A percentile compares a stretch with the other conserved stretches of the same genome.
These are phyloP conservation scores for Neurospora discreta DNA, from an alignment of 495 filamentous ascomycete genomes.

Conservation along the genomic window DNA sequence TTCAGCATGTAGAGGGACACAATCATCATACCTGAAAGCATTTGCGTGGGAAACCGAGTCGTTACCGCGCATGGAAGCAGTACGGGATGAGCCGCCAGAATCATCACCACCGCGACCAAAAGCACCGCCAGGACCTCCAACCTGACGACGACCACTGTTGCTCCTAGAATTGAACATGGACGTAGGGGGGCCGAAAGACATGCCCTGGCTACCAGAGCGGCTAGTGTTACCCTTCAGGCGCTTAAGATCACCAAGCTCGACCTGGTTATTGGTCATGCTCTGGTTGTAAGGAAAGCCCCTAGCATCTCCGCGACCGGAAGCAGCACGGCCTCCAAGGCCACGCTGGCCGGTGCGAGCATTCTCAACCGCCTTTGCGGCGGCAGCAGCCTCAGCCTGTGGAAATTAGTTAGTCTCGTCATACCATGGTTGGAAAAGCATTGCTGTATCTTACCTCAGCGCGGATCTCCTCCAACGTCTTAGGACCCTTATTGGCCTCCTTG, in stretches of 20 bases:
- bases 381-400: slow-evolving; percentile 49
- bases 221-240: slow-evolving; percentile 52
- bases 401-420: slow-evolving; percentile 11
- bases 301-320: slow-evolving; percentile 73
- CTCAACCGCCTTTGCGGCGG: slow-evolving; percentile 57
- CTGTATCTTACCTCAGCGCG: slow-evolving; percentile 57
- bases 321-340: slow-evolving; percentile 52
- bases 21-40: slow-evolving; percentile 69
- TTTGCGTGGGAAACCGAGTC: slow-evolving; percentile 61
- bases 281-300: slow-evolving; percentile 66
- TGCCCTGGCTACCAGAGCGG: slow-evolving; percentile 45
- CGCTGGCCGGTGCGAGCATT: slow-evolving; percentile 47
- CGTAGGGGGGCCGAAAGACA: slow-evolving; percentile 60
- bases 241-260: slow-evolving; percentile 81
- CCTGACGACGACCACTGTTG: slow-evolving; percentile 62
- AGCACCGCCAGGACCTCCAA: slow-evolving; percentile 58
- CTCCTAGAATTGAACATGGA: slow-evolving; percentile 69
- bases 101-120: slow-evolving; percentile 65
- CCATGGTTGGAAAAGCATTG: not conserved
- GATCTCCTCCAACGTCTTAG: slow-evolving; percentile 90
- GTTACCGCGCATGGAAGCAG: slow-evolving; percentile 61
- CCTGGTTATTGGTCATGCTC: slow-evolving; percentile 52
- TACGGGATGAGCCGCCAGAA: slow-evolving; percentile 64
- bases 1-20: slow-evolving; percentile 3
- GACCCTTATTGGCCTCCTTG: slow-evolving; percentile 85